Evolutionary conservation across 192 early-diverging fungal genomes (phyloP).

Genomic region (Dispira simplex): DNA sequence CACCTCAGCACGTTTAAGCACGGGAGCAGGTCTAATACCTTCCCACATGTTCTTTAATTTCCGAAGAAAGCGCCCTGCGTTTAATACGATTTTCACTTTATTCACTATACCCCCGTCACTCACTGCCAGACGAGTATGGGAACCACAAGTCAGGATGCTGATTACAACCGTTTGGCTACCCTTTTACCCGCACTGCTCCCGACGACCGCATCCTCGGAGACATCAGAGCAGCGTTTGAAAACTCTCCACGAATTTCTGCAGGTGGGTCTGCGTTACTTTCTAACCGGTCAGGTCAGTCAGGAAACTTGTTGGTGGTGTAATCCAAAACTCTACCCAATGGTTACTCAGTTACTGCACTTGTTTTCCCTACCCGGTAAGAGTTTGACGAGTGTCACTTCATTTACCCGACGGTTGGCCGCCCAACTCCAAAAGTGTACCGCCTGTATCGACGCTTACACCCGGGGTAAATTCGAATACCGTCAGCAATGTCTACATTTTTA

Average conservation of each 20-base stretch:
- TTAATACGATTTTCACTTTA: too few relatives aligned
- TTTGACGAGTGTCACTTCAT: background rate
- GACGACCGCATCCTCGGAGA: too few relatives aligned
- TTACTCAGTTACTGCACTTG: constrained; percentile 25
- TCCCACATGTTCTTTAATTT: too few relatives aligned
- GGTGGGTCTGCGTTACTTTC: constrained; percentile 19
- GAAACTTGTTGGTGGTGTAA: constrained; percentile 29
- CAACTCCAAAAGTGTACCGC: constrained; percentile 20
- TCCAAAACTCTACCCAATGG: constrained; percentile 13
- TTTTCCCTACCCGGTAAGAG: constrained; percentile 17
- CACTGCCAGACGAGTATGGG: too few relatives aligned
- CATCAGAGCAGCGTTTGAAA: background rate
- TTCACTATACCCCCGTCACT: too few relatives aligned
- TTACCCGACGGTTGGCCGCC: constrained; percentile 16
- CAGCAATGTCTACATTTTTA: constrained; percentile 2
- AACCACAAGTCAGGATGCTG: too few relatives aligned
- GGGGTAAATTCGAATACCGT: constrained; percentile 14
- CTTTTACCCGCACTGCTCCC: too few relatives aligned
- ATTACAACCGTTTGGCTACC: too few relatives aligned
- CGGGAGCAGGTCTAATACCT: too few relatives aligned
- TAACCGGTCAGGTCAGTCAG: constrained; percentile 14
- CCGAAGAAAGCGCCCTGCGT: too few relatives aligned
- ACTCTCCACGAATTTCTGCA: constrained; percentile 14
- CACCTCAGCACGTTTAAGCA: too few relatives aligned
- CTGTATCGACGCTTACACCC: constrained; percentile 23